phyloP scores from a whole-genome alignment of 352 stramenopile species.

The Peronospora destructor region DNA sequence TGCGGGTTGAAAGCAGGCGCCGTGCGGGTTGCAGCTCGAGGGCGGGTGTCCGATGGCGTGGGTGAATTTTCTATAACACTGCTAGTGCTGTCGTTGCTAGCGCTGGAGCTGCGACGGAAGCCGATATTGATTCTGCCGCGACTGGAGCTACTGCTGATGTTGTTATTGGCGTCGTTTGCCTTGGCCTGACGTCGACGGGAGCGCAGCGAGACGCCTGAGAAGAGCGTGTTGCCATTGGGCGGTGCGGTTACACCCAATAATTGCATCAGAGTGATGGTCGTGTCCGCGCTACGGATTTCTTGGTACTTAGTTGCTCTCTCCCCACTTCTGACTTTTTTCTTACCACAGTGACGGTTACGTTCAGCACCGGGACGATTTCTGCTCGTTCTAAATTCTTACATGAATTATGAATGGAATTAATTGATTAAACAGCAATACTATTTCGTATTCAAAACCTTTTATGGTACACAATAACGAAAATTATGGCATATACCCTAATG shows the following conservation, averaged over 20 bases:
- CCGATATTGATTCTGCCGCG: constrained; percentile 9
- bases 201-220: constrained; percentile 31
- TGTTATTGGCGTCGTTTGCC: constrained; percentile 3
- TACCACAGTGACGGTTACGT: not conserved
- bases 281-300: not conserved
- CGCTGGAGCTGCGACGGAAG: constrained; percentile 17
- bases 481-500: too few relatives aligned
- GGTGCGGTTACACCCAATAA: constrained; percentile 26
- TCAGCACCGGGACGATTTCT: constrained; percentile 9
- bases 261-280: constrained; percentile 22
- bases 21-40: constrained; percentile 10
- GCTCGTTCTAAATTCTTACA: not conserved
- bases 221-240: constrained; percentile 23
- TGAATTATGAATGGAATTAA: too few relatives aligned
- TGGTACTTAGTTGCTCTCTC: too few relatives aligned
- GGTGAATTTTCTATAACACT: constrained; percentile 18
- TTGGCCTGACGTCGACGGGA: constrained; percentile 13
- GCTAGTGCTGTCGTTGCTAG: constrained; percentile 15
- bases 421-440: too few relatives aligned
- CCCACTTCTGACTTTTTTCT: constrained; percentile 7
- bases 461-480: too few relatives aligned
- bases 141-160: not conserved
- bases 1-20: not conserved
- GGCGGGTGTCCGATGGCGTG: constrained; percentile 4
- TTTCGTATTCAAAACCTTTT: too few relatives aligned